Base-by-base conservation (phyloP, 352 stramenopile genomes). In the Globisporangium alternatum region DNA sequence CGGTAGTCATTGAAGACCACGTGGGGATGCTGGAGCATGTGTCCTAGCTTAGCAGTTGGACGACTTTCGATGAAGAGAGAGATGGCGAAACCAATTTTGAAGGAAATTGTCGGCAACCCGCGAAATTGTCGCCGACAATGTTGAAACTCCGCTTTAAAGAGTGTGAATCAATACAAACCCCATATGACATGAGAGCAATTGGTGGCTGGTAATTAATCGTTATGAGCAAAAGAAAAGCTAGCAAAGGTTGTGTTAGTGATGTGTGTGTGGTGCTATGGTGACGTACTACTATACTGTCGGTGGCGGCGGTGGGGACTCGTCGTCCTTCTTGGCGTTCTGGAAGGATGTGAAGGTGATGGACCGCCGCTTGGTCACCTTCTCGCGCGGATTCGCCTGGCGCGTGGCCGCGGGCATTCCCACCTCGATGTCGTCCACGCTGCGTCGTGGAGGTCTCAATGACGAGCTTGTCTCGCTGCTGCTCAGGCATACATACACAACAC, bases 291-390 rank as follows among this genome's bases (percentile, higher is more conserved):
- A 70, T 44, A 53, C 44, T 13, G 35, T 31, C 25, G 47, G n/a
- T 55, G 64, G 58, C 0, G 64, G 51, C 10, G 52, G 30, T 15
- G 41, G 31, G 2, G 25, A 44, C 45, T 22, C 53, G 48, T 56
- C 43, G 48, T 69, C 64, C 28, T 69, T 69, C 64, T 69, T 69
- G 3, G 64, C 35, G 51, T 60, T 76, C 67, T 80, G 67, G 56
- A 89, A 90, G 17, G 64, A 77, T 13, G 78, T 88, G 69, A 93
- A 93, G 33, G 82, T 93, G 60, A 91, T 93, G 9, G 84, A 93
- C 22, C 81, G 79, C 28, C 81, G 79, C 59, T 93, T 93, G 8
- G 72, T 59, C 6, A 86, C 52, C 3, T 77, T 69, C 15, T 88
- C 77, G 17, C 68, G 68, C 30, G 77, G 71, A 51, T 81, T 83